Conservation (phyloP, 768 basidiomycete species). For the Artomyces pyxidatus region DNA sequence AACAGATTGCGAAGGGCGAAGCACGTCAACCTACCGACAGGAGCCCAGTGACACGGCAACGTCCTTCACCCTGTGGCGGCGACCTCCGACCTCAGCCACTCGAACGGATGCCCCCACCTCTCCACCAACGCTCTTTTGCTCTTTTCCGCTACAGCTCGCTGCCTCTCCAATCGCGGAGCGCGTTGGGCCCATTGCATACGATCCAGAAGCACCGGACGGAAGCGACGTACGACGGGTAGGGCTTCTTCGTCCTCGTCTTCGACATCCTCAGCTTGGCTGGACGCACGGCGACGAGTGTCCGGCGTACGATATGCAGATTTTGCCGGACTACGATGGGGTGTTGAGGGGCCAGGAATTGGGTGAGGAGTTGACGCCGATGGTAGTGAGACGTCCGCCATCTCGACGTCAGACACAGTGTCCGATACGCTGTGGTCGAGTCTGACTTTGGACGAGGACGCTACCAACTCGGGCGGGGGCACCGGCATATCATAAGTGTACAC, state of each 20-base stretch:
- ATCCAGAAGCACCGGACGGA: slow-evolving; percentile 14
- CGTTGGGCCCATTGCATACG: slow-evolving; percentile 14
- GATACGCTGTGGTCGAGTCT: not conserved
- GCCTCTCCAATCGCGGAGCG: slow-evolving; percentile 8
- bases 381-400: slow-evolving; percentile 2
- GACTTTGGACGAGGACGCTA: slow-evolving; percentile 1
- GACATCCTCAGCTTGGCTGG: not conserved
- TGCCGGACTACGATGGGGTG: slow-evolving; percentile 5
- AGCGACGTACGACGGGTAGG: slow-evolving; percentile 9
- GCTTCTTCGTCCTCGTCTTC: not conserved
- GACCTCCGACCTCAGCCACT: not conserved
- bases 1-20: too few relatives aligned
- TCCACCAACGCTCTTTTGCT: slow-evolving; percentile 1
- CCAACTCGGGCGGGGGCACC: slow-evolving; percentile 2
- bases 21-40: too few relatives aligned
- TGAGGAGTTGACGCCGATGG: not conserved
- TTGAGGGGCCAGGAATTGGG: slow-evolving; percentile 12
- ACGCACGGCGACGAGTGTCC: slow-evolving; percentile 5
- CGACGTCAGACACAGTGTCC: too few relatives aligned
- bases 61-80: not conserved
- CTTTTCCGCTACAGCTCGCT: slow-evolving; percentile 10
- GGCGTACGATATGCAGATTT: slow-evolving; percentile 12
- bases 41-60: too few relatives aligned
- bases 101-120: slow-evolving; percentile 13
- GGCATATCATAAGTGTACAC: not conserved